Conservation (phyloP, 2,329 filamentous ascomycete genomes). For the Myriosclerotinia scirpicola region DNA sequence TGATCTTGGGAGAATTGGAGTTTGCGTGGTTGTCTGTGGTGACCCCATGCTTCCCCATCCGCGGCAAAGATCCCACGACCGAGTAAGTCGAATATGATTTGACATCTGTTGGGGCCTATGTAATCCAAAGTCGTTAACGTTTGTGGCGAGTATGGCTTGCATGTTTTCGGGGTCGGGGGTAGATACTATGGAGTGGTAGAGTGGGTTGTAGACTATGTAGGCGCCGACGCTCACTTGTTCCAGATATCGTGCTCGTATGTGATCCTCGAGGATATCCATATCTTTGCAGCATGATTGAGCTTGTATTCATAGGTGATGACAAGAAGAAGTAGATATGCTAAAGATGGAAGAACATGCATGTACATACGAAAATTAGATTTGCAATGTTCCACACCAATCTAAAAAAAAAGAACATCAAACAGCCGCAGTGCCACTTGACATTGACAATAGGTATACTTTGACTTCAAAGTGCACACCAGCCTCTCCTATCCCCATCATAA, state of each 20-base stretch:
- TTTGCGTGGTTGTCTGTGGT: constrained; percentile 43
- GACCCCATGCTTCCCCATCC: constrained; percentile 43
- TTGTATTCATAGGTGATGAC: background rate
- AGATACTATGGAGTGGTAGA: constrained; percentile 44
- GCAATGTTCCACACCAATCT: background rate
- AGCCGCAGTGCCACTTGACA: no score
- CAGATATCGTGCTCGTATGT: constrained; percentile 24
- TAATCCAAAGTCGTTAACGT: constrained; percentile 42
- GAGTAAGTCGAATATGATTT: constrained; percentile 38
- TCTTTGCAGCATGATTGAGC: constrained; percentile 25
- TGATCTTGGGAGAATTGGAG: constrained; percentile 43
- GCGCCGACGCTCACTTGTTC: constrained; percentile 28
- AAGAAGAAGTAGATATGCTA: background rate
- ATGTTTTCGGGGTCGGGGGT: constrained; percentile 44
- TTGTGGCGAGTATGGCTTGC: constrained; percentile 40
- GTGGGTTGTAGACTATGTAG: constrained; percentile 23
- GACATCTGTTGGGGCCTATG: constrained; percentile 38
- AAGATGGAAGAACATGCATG: background rate
- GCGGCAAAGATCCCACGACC: constrained; percentile 46
- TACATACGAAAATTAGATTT: background rate
- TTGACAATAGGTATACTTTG: background rate
- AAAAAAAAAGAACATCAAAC: background rate
- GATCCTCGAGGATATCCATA: constrained; percentile 34
- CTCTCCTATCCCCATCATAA: no score
- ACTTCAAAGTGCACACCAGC: background rate